phyloP scores from a whole-genome alignment of 768 basidiomycete species.

The Cantharellus cinnabarinus region DNA sequence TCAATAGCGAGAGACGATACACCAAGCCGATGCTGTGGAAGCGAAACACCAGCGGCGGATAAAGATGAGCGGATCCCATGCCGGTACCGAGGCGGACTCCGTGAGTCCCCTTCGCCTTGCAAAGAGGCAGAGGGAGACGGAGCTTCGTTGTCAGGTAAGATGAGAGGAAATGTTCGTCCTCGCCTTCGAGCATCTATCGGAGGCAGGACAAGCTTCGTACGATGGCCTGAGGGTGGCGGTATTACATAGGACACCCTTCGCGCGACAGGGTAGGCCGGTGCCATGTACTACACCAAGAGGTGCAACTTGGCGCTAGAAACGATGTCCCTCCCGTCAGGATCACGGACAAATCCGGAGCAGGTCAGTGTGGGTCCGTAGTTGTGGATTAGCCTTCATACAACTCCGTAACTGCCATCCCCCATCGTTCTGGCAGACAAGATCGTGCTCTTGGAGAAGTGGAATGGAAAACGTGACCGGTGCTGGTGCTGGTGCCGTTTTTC shows the following conservation, averaged over 20 bases:
- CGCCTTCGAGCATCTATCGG: conserved; percentile 38
- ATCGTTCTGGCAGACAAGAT: no score
- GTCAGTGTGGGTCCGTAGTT: no score
- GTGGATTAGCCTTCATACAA: no score
- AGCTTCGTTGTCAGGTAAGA: conserved; percentile 22
- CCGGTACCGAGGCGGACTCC: neutral
- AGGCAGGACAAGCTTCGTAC: conserved; percentile 53
- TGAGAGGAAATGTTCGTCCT: conserved; percentile 48
- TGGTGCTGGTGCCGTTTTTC: no score
- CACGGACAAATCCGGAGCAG: no score
- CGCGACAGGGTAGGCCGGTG: neutral
- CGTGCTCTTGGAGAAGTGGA: no score
- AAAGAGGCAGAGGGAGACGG: neutral
- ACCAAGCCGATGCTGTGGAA: conserved; percentile 62
- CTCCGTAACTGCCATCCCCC: no score
- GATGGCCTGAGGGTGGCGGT: conserved; percentile 41
- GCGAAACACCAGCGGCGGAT: neutral
- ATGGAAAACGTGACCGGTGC: no score
- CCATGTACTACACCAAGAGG: neutral
- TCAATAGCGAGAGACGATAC: conserved; percentile 79
- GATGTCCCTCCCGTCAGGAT: no score
- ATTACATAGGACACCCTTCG: conserved; percentile 61
- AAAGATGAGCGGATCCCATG: conserved; percentile 6
- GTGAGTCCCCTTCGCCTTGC: neutral
- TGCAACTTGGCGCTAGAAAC: no score